Base-by-base conservation (phyloP, 345 rosid species). In the Moricandia arvensis region DNA sequence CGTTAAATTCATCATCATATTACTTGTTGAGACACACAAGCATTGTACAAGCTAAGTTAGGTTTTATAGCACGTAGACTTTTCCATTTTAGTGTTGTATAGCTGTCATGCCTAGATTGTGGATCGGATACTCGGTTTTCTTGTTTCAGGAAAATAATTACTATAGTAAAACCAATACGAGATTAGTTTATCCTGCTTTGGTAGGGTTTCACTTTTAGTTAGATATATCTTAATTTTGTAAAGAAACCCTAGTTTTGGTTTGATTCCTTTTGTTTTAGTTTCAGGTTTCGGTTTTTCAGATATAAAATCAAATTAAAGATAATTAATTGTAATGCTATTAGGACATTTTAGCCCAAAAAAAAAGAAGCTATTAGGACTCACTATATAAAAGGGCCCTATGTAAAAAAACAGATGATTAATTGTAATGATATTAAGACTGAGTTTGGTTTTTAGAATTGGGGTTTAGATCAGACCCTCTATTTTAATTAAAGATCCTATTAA, bases 71-170 rank as follows among this genome's bases (percentile, higher is more conserved):
- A 68, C 57, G 55, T 68, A 41, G 59, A 45, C 66, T 31, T 66
- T 7, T 66, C 47, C 72, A 24, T 51, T 60, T 68, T 75, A 21
- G 7, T 59, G 79, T 47, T 49, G 41, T 67, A 47, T 49, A 57
- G 33, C 15, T 57, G 16, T 31, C 41, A 2, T 47, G 53, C 18
- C 5, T 53, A 15, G 60, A 66, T 68, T 17, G 47, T 8, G 61
- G 16, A n/a, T 30, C 33, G 45, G 30, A 7, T 59, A 30, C 63
- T 71, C 31, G 33, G 34, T 27, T 55, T 67, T 74, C 4, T 55
- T 74, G 37, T 59, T 34, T 55, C 35, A 66, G 27, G 9, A 57
- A 30, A 1, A 31, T 0, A 47, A 15, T 15, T 16, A 49, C 57
- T 49, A 47, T 47, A 41, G 47, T 4, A 10, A 21, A 41, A 41